Conservation (phyloP, 768 basidiomycete species). For the Pulveroboletus sp. region DNA sequence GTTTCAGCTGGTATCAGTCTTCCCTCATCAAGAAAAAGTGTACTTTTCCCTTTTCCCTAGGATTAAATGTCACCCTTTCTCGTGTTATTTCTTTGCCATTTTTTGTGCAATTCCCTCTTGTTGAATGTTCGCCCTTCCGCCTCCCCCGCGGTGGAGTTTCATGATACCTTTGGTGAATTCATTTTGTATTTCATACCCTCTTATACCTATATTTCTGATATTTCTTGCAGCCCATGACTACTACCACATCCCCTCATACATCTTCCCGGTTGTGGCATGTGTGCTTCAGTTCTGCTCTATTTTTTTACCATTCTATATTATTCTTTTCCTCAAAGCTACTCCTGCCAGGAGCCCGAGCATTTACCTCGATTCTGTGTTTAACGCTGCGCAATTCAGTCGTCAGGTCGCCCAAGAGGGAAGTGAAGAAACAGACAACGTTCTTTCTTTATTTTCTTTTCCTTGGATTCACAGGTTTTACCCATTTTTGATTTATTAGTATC, state of each 20-base stretch:
- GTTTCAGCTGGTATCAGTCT: neutral
- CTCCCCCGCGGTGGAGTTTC: slow-evolving; percentile 7
- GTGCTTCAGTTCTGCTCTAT: neutral
- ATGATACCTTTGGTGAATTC: slow-evolving; percentile 19
- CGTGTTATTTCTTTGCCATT: neutral
- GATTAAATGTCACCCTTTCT: neutral
- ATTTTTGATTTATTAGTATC: too few species aligned
- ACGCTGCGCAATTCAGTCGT: slow-evolving; percentile 1
- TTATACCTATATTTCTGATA: neutral
- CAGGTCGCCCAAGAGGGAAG: neutral
- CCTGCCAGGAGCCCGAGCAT: slow-evolving; percentile 22
- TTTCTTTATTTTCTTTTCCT: too few species aligned
- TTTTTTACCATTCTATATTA: neutral
- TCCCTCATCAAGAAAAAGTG: slow-evolving; percentile 11
- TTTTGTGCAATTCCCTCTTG: slow-evolving; percentile 5
- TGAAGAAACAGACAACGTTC: too few species aligned
- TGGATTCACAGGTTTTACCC: too few species aligned
- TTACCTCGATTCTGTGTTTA: slow-evolving; percentile 7
- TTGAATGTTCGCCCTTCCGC: neutral
- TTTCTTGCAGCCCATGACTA: neutral
- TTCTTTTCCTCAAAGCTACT: neutral
- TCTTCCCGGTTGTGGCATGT: neutral
- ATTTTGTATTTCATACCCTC: slow-evolving; percentile 16
- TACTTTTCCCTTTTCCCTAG: slow-evolving; percentile 11
- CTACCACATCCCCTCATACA: neutral